Evolutionary conservation across 148 eudicot species (phyloP).

Genomic region (Spergularia marina): DNA sequence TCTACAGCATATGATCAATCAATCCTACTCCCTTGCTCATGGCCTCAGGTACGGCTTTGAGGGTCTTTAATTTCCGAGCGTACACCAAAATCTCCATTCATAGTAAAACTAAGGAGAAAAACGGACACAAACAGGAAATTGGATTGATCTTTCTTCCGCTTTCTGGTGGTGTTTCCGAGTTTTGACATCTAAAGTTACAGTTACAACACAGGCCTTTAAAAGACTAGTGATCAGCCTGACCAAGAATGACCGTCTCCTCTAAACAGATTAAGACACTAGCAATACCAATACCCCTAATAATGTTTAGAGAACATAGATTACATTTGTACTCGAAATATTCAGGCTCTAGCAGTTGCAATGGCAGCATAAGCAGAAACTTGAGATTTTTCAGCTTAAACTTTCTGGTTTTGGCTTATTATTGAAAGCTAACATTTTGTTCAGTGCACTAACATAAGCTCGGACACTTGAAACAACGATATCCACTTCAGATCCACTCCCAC

Average conservation of each 20-base stretch:
- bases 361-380: conserved; percentile 21
- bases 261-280: not conserved
- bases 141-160: not conserved
- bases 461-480: conserved; percentile 90
- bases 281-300: not conserved
- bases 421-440: conserved; percentile 83
- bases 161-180: not conserved
- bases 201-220: not conserved
- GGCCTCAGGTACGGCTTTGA: too few relatives aligned
- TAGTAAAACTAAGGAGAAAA: not conserved
- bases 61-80: not conserved
- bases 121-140: not conserved
- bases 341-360: conserved; percentile 22
- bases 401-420: conserved; percentile 30
- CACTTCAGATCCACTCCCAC: conserved; percentile 90
- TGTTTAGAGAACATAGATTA: conserved; percentile 1
- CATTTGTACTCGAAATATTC: conserved; percentile 15
- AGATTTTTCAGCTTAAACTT: conserved; percentile 28
- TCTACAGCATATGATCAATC: not conserved
- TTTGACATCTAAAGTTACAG: not conserved
- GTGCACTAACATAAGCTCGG: conserved; percentile 79
- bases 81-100: not conserved
- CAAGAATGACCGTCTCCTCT: not conserved
- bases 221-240: too few relatives aligned
- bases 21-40: too few relatives aligned